Conservation (phyloP, 108 stramenopile species). For the Discostella stelligeroides region DNA sequence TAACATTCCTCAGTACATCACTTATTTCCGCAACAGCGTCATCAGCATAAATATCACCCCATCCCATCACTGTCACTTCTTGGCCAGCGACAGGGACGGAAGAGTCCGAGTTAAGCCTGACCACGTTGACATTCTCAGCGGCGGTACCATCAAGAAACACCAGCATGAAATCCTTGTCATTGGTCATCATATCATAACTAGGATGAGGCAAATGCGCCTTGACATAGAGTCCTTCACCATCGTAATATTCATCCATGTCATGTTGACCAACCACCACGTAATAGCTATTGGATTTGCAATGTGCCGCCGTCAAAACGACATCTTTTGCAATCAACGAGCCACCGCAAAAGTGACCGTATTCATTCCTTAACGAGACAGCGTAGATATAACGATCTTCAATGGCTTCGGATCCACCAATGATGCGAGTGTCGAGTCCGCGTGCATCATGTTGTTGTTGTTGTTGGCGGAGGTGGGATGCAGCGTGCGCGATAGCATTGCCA, state of each 20-base stretch:
- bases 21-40: background rate
- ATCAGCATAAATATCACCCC: slow-evolving; percentile 38
- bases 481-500: no score
- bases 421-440: slow-evolving; percentile 17
- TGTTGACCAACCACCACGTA: slow-evolving; percentile 22
- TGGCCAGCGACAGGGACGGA: slow-evolving; percentile 29
- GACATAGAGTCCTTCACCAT: slow-evolving; percentile 29
- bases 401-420: slow-evolving; percentile 34
- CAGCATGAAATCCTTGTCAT: slow-evolving; percentile 33
- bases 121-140: background rate
- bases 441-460: no score
- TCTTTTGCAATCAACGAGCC: slow-evolving; percentile 32
- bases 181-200: slow-evolving; percentile 5
- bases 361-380: slow-evolving; percentile 27
- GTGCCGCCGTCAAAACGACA: slow-evolving; percentile 34
- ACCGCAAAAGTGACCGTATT: slow-evolving; percentile 25
- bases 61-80: slow-evolving; percentile 55
- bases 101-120: slow-evolving; percentile 41
- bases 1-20: slow-evolving; percentile 12
- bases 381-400: slow-evolving; percentile 25
- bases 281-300: slow-evolving; percentile 12
- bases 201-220: slow-evolving; percentile 19
- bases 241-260: background rate
- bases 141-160: slow-evolving; percentile 8
- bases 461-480: no score